phyloP scores from a whole-genome alignment of 139 green algal species.

The Tetraselmis striata region DNA sequence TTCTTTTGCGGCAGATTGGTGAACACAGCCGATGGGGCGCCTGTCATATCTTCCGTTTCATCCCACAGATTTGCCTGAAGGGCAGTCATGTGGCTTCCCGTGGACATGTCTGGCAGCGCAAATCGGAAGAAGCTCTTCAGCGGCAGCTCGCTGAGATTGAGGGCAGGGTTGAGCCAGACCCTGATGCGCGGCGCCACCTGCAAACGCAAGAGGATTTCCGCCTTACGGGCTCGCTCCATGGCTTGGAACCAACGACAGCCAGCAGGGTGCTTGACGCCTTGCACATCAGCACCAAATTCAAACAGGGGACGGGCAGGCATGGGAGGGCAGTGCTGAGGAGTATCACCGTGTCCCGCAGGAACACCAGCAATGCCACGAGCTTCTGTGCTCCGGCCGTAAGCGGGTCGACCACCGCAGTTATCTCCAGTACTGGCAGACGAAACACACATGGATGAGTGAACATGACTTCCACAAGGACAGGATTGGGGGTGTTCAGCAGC shows the following conservation, averaged over 20 bases:
- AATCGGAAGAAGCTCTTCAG: constrained; percentile 87
- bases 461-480: too few relatives aligned
- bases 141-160: constrained; percentile 68
- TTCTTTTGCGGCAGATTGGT: constrained; percentile 48
- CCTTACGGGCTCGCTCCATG: constrained; percentile 4
- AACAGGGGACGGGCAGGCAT: constrained; percentile 23
- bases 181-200: constrained; percentile 13
- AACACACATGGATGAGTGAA: too few relatives aligned
- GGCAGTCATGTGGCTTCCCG: not conserved
- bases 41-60: constrained; percentile 1
- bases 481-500: too few relatives aligned
- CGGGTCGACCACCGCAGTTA: constrained; percentile 39
- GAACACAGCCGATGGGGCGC: constrained; percentile 41
- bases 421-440: constrained; percentile 18
- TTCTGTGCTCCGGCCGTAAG: constrained; percentile 38
- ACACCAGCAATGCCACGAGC: constrained; percentile 32
- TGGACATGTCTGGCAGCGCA: constrained; percentile 24
- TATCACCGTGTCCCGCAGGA: constrained; percentile 39
- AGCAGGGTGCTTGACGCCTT: not conserved
- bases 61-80: not conserved
- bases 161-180: constrained; percentile 45
- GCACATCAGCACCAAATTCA: too few relatives aligned
- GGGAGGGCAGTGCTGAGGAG: constrained; percentile 65
- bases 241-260: constrained; percentile 3
- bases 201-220: constrained; percentile 24